Conservation (phyloP, 1,139 yeast genomes). For the Diutina scorzettiae region DNA sequence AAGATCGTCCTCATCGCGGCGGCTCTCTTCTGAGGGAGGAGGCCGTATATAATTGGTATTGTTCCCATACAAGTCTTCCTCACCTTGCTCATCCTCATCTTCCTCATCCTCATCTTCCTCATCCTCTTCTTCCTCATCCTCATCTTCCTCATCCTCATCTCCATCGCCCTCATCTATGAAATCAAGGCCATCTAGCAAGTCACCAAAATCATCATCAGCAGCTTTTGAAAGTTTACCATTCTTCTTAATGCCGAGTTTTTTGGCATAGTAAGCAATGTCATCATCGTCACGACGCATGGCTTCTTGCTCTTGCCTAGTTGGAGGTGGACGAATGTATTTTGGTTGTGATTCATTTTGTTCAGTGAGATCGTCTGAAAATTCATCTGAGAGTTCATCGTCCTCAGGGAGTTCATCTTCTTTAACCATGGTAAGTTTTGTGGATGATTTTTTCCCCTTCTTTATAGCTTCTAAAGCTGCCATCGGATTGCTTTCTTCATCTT, state of each 20-base stretch:
- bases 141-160: constrained; percentile 10
- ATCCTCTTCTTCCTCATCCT: constrained; percentile 8
- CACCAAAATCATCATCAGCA: constrained; percentile 59
- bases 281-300: constrained; percentile 40
- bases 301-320: constrained; percentile 19
- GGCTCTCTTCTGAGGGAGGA: constrained; percentile 20
- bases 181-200: constrained; percentile 49
- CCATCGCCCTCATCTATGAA: background rate
- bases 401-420: constrained; percentile 2
- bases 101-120: constrained; percentile 7
- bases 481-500: background rate
- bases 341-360: constrained; percentile 11
- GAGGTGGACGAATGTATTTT: constrained; percentile 18
- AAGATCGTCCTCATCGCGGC: constrained; percentile 54
- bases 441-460: background rate
- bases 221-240: constrained; percentile 28
- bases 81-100: constrained; percentile 3
- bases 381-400: background rate
- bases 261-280: constrained; percentile 75
- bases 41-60: constrained; percentile 14
- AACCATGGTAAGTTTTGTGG: background rate
- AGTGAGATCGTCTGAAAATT: background rate
- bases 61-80: background rate
- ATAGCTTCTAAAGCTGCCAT: background rate
- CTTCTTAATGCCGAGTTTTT: constrained; percentile 57